Evolutionary conservation across 345 rosid species (phyloP), one percentile per base, ranked within the genome.

Genomic region (Garcia nutans): DNA sequence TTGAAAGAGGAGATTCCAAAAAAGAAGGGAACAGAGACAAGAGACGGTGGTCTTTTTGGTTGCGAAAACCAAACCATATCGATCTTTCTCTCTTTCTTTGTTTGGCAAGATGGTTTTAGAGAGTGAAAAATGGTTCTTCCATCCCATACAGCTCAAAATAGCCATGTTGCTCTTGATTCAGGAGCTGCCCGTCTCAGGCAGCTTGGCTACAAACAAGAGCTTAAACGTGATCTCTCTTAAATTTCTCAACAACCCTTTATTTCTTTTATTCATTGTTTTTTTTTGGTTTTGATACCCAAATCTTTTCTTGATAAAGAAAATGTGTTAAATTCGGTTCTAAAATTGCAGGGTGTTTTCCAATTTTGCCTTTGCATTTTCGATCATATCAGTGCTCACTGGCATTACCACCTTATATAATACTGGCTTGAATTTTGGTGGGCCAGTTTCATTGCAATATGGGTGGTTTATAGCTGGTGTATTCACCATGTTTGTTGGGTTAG

Each of bases 201-300:
- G 86, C 96, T 95, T 62, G 99, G 99, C 52, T 95, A 95, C 90
- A 95, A 93, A 82, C 98, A 95, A 82, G 99, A 95, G 65, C 98
- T 95, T 73, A 93, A 93, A 87, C 99, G 97, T 47, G 93, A 93
- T 67, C 93, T 95, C 82, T 95, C 96, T 97, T 93, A 86, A 85
- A 79, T 28, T 50, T 70, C 84, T 79, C 20, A 44, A 63, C 54
- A 28, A 37, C 69, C 79, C 63, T 41, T 54, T 41, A 28, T 28
- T 20, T 52, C 65, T 5, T 1, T 10, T 64, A 60, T 19, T 19
- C 56, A 31, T 16, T 1, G 23, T 11, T 5, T 42, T 72, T 28
- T 52, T 20, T 61, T 57, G 55, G 62, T 62, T 65, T 72, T 10
- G 26, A 11, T 23, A 24, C 44, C 61, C 56, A 28, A 8, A 71